These are phyloP conservation scores for Luvunga scandens DNA, from an alignment of 345 rosid genomes.

Conservation along the genomic window DNA sequence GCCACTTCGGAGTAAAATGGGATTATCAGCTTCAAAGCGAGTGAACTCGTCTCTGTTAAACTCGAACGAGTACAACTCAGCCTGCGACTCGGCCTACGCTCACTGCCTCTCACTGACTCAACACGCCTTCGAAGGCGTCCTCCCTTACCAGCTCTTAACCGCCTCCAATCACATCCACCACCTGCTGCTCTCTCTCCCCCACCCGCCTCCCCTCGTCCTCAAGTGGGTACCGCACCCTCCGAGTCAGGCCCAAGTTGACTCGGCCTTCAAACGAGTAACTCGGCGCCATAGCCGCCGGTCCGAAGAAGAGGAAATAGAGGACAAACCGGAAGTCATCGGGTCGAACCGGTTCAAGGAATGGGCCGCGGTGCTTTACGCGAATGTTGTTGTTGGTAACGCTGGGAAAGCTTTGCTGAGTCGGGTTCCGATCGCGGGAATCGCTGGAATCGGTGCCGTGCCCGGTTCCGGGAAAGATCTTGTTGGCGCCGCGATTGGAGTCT, in stretches of 20 bases:
- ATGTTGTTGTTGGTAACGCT: conserved; percentile 56
- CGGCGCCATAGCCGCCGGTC: not conserved
- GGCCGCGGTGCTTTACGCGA: conserved; percentile 62
- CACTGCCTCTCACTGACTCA: conserved; percentile 71
- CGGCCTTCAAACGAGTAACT: conserved; percentile 49
- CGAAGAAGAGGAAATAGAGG: not conserved
- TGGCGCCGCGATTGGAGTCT: conserved; percentile 68
- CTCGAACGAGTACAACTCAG: conserved; percentile 53
- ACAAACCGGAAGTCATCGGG: conserved; percentile 23
- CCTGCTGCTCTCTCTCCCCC: conserved; percentile 27
- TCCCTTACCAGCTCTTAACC: conserved; percentile 66
- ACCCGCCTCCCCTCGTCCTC: conserved; percentile 36
- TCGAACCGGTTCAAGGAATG: conserved; percentile 51
- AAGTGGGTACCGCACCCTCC: conserved; percentile 79
- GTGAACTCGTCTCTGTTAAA: conserved; percentile 35
- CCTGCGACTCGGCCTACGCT: conserved; percentile 59
- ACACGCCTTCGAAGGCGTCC: conserved; percentile 70
- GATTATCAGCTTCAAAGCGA: conserved; percentile 57
- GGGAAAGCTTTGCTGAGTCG: conserved; percentile 54
- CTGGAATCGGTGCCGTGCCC: conserved; percentile 62
- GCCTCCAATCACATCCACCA: conserved; percentile 68
- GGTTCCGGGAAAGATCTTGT: conserved; percentile 45
- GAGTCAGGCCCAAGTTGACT: conserved; percentile 58
- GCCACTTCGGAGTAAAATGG: conserved; percentile 28
- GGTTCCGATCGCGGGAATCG: conserved; percentile 63